A percentile compares a stretch with the other conserved stretches of the same genome.
phyloP scores from a whole-genome alignment of 306 rosid species.

The Parietaria judaica region DNA sequence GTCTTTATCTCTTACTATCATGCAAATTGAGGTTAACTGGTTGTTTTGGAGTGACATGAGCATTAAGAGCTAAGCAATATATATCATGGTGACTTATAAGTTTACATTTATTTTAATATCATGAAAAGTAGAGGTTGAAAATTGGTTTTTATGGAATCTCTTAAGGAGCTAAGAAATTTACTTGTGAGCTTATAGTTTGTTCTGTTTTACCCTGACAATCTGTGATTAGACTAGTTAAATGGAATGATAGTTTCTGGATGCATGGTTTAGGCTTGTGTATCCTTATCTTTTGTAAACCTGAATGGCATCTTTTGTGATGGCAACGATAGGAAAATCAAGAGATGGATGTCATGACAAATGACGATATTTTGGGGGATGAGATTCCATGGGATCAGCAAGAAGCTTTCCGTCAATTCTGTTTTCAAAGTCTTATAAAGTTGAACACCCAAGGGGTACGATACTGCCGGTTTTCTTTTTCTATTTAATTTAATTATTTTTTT shows the following conservation, averaged over 20 bases:
- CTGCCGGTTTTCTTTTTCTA: background rate
- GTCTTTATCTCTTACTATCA: too few relatives aligned
- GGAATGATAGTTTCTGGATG: background rate
- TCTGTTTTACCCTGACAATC: background rate
- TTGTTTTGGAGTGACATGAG: too few relatives aligned
- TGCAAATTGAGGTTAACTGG: too few relatives aligned
- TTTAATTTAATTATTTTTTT: background rate
- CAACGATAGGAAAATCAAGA: slow-evolving; percentile 62
- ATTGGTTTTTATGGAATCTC: too few relatives aligned
- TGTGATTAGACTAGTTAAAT: background rate
- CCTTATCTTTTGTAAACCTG: background rate
- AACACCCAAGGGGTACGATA: slow-evolving; percentile 66
- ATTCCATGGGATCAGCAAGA: slow-evolving; percentile 91
- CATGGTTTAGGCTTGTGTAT: background rate
- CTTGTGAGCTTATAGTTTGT: too few relatives aligned
- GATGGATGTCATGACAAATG: slow-evolving; percentile 63
- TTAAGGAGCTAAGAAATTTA: background rate
- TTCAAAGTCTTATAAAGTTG: slow-evolving; percentile 68
- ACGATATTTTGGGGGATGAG: slow-evolving; percentile 96
- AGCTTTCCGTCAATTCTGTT: slow-evolving; percentile 80
- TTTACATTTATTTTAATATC: too few relatives aligned
- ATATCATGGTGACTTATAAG: too few relatives aligned
- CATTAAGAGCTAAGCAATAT: too few relatives aligned
- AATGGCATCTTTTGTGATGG: slow-evolving; percentile 9
- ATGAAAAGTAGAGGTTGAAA: too few relatives aligned